Percentiles rank a stretch among this genome's conserved stretches.
Conservation (phyloP, 306 rosid species). For the Trifolium pratense region DNA sequence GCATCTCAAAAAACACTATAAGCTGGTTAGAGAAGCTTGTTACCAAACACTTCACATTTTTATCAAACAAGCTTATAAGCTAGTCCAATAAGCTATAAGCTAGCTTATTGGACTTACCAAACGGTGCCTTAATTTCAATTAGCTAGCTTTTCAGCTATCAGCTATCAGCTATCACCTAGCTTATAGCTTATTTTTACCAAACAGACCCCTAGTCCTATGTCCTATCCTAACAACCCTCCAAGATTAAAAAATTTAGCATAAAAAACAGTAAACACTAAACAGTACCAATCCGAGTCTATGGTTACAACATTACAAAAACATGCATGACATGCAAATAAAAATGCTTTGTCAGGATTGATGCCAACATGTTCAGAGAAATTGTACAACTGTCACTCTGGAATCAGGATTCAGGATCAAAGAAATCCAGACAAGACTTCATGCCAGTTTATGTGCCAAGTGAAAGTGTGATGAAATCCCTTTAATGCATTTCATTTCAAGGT, state of each 20-base stretch:
- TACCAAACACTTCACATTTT: too few species aligned
- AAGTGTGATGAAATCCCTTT: neutral
- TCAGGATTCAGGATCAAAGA: slow-evolving; percentile 12
- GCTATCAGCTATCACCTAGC: too few species aligned
- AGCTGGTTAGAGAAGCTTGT: too few species aligned
- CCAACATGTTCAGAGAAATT: slow-evolving; percentile 23
- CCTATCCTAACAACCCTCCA: too few species aligned
- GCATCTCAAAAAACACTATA: too few species aligned
- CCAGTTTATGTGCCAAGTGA: slow-evolving; percentile 4
- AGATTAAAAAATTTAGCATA: neutral
- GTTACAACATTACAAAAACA: slow-evolving; percentile 15
- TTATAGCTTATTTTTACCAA: too few species aligned
- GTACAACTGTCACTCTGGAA: neutral
- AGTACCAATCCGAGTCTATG: neutral
- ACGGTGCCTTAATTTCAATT: too few species aligned
- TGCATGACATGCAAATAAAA: neutral
- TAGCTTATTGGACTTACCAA: too few species aligned
- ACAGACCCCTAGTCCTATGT: too few species aligned
- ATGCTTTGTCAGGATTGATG: slow-evolving; percentile 3
- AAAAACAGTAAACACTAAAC: neutral
- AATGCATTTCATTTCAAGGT: slow-evolving; percentile 3
- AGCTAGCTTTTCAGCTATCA: too few species aligned
- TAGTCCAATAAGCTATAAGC: too few species aligned
- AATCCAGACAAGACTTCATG: slow-evolving; percentile 21
- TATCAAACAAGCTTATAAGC: too few species aligned